phyloP scores from a whole-genome alignment of 805 yeast species.

The Wickerhamiella alocasiicola region DNA sequence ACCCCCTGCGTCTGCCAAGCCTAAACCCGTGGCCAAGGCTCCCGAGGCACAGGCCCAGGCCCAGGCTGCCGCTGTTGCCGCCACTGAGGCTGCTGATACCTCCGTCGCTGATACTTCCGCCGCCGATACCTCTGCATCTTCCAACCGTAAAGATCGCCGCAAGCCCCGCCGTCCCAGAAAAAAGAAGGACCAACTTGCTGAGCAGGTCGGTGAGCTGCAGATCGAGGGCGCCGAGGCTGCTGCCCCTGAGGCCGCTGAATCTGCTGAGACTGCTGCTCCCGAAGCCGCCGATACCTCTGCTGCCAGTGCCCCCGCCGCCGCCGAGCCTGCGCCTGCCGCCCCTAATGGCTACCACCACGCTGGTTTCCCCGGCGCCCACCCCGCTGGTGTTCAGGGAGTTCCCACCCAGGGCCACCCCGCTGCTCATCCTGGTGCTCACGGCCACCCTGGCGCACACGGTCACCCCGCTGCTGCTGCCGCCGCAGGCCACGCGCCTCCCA shows the following conservation, averaged over 20 bases:
- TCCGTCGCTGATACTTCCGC: conserved; percentile 8
- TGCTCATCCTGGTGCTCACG: background rate
- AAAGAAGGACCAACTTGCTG: background rate
- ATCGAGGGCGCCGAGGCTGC: conserved; percentile 2
- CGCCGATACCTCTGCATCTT: conserved; percentile 11
- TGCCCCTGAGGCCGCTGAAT: too few species aligned
- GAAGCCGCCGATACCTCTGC: background rate
- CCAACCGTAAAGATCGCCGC: conserved; percentile 2
- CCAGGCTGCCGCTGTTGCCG: background rate
- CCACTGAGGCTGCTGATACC: conserved; percentile 5
- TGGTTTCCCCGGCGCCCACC: too few species aligned
- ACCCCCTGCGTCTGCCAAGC: background rate
- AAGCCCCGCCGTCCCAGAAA: conserved; percentile 3
- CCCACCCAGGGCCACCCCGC: background rate
- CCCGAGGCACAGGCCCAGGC: background rate
- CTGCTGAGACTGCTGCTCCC: too few species aligned
- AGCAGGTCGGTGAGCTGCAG: conserved; percentile 1
- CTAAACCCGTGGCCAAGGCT: background rate
- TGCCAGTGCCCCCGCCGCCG: too few species aligned
- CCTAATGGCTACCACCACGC: too few species aligned
- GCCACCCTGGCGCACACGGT: conserved; percentile 1
- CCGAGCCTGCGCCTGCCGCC: too few species aligned
- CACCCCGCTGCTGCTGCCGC: background rate
- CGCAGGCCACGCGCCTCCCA: background rate
- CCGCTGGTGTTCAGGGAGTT: too few species aligned